phyloP scores from a whole-genome alignment of 345 rosid species.

The Gossypium australe region DNA sequence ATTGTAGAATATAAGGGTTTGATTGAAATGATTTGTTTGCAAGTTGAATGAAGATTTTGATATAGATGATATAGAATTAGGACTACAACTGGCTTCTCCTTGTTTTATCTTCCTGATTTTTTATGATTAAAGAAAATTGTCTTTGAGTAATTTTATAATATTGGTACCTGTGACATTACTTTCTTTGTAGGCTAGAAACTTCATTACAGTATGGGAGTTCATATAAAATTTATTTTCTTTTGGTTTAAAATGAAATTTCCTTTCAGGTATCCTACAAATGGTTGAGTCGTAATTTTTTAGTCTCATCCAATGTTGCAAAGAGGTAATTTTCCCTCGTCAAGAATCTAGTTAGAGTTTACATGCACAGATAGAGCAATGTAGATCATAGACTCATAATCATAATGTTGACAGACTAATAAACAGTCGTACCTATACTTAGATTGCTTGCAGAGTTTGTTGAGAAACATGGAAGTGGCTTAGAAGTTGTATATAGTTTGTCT shows the following conservation, averaged over 20 bases:
- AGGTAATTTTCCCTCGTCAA: constrained; percentile 30
- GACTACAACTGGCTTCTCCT: background rate
- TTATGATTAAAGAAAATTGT: background rate
- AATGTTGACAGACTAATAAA: background rate
- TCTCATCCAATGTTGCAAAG: constrained; percentile 75
- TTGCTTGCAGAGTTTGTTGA: constrained; percentile 75
- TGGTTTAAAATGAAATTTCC: constrained; percentile 7
- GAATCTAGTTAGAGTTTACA: constrained; percentile 1
- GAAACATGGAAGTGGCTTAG: constrained; percentile 45
- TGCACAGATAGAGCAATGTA: background rate
- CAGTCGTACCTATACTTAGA: constrained; percentile 30
- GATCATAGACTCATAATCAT: background rate
- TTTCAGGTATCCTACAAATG: constrained; percentile 95
- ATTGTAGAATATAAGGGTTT: background rate
- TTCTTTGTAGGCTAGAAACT: background rate
- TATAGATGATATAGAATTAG: background rate
- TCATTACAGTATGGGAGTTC: background rate
- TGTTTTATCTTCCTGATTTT: background rate
- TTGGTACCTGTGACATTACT: background rate
- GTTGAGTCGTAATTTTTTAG: constrained; percentile 79
- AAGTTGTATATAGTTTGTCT: constrained; percentile 67
- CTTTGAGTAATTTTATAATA: background rate
- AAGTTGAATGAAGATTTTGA: background rate
- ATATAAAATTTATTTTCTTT: background rate
- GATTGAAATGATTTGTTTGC: background rate